These are phyloP conservation scores for Chamaecyparis obtusa DNA, from an alignment of 75 land plant genomes.

Conservation along the genomic window DNA sequence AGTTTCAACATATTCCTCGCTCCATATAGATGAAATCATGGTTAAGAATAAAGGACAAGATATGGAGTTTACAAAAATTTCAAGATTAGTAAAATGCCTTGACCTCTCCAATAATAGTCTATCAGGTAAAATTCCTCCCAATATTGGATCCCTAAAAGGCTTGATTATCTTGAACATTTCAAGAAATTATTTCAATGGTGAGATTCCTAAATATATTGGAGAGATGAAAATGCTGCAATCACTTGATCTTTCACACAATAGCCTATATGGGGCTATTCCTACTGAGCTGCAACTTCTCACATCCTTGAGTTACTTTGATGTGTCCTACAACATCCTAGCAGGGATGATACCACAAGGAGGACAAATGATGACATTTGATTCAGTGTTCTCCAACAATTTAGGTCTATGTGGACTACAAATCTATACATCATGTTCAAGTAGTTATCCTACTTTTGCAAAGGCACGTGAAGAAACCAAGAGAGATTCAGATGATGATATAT, in stretches of 20 bases:
- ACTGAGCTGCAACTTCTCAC: slow-evolving; percentile 8
- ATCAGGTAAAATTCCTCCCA: no score
- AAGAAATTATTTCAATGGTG: slow-evolving; percentile 9
- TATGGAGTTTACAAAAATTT: not conserved
- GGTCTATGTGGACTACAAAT: slow-evolving; percentile 15
- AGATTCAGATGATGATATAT: not conserved
- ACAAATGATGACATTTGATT: no score
- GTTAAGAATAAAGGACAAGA: not conserved
- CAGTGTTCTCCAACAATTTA: not conserved
- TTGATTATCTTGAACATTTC: no score
- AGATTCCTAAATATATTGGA: slow-evolving; percentile 15
- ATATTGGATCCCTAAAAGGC: no score
- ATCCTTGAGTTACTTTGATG: slow-evolving; percentile 5
- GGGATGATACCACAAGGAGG: no score
- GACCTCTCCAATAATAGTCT: no score
- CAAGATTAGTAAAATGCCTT: no score
- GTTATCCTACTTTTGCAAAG: not conserved
- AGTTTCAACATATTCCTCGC: no score
- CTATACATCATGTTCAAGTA: slow-evolving; percentile 4
- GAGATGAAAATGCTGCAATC: not conserved
- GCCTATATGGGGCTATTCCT: slow-evolving; percentile 19
- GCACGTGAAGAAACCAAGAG: not conserved
- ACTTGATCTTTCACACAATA: slow-evolving; percentile 20
- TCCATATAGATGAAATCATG: not conserved
- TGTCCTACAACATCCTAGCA: slow-evolving; percentile 3